phyloP scores from a whole-genome alignment of 2,329 filamentous ascomycete genomes.

The Teratosphaeria destructans region DNA sequence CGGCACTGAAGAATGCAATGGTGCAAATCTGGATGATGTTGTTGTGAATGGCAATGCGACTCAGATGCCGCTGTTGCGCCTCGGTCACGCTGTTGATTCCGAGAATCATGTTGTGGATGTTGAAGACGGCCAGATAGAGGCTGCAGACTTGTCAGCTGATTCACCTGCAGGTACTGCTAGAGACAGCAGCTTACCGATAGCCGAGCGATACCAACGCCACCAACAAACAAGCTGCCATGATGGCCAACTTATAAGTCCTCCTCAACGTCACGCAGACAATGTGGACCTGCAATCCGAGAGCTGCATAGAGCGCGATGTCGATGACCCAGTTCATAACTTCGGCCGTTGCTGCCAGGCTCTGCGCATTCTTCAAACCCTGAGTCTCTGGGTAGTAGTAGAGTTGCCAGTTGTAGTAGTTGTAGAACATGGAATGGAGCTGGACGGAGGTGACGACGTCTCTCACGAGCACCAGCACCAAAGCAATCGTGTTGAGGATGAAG shows the following conservation, averaged over 20 bases:
- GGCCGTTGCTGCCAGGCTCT: conserved; percentile 33
- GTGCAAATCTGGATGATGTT: conserved; percentile 45
- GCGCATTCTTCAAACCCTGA: conserved; percentile 5
- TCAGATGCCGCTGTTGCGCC: conserved; percentile 10
- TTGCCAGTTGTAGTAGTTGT: conserved; percentile 37
- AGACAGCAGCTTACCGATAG: conserved; percentile 31
- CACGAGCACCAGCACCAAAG: conserved; percentile 50
- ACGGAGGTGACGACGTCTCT: conserved; percentile 48
- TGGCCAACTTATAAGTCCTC: conserved; percentile 31
- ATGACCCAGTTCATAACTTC: conserved; percentile 44
- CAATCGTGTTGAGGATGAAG: conserved; percentile 54
- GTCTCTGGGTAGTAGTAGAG: conserved; percentile 16
- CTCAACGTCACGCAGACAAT: conserved; percentile 47
- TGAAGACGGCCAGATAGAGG: conserved; percentile 42
- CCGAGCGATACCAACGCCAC: conserved; percentile 43
- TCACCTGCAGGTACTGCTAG: not conserved
- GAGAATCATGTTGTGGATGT: conserved; percentile 22
- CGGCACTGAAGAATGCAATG: conserved; percentile 51
- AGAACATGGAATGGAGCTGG: conserved; percentile 52
- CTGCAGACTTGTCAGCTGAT: not conserved
- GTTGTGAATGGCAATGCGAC: conserved; percentile 34
- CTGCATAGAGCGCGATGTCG: conserved; percentile 45
- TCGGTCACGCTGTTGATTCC: conserved; percentile 6
- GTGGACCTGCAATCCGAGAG: conserved; percentile 52
- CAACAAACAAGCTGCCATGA: conserved; percentile 36